Conservation (phyloP, 805 yeast genomes). For the Wickerhamiella galacta region DNA sequence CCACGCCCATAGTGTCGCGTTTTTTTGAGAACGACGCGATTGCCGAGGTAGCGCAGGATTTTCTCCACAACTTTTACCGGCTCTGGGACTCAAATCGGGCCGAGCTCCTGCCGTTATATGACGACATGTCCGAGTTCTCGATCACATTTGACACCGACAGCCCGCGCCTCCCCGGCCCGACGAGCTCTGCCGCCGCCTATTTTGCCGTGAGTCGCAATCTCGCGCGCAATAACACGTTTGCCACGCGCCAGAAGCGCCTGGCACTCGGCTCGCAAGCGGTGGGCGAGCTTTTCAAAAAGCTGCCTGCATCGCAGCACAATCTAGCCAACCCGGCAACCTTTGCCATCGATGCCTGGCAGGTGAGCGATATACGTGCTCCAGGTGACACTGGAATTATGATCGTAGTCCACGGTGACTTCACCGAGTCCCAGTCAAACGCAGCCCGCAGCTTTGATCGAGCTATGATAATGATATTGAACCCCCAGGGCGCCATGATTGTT, state of each 20-base stretch:
- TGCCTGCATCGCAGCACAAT: slow-evolving; percentile 71
- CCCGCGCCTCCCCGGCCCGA: slow-evolving; percentile 28
- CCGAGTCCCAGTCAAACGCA: slow-evolving; percentile 35
- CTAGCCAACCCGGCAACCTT: slow-evolving; percentile 48
- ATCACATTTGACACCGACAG: slow-evolving; percentile 56
- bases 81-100: slow-evolving; percentile 69
- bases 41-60: slow-evolving; percentile 56
- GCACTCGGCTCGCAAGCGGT: slow-evolving; percentile 57
- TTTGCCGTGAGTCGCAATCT: slow-evolving; percentile 30
- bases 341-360: slow-evolving; percentile 54
- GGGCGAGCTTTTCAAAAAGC: slow-evolving; percentile 36
- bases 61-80: slow-evolving; percentile 55
- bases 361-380: slow-evolving; percentile 33
- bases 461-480: slow-evolving; percentile 55
- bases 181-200: background rate
- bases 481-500: slow-evolving; percentile 53
- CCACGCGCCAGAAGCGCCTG: slow-evolving; percentile 35
- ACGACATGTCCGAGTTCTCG: slow-evolving; percentile 73
- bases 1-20: slow-evolving; percentile 33
- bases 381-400: slow-evolving; percentile 64
- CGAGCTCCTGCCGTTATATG: slow-evolving; percentile 57
- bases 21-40: slow-evolving; percentile 70
- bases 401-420: slow-evolving; percentile 68
- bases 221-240: slow-evolving; percentile 41
- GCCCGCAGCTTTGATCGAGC: slow-evolving; percentile 75